Evolutionary conservation across 2,329 filamentous ascomycete species (phyloP).

Genomic region (Venturia pyrina): DNA sequence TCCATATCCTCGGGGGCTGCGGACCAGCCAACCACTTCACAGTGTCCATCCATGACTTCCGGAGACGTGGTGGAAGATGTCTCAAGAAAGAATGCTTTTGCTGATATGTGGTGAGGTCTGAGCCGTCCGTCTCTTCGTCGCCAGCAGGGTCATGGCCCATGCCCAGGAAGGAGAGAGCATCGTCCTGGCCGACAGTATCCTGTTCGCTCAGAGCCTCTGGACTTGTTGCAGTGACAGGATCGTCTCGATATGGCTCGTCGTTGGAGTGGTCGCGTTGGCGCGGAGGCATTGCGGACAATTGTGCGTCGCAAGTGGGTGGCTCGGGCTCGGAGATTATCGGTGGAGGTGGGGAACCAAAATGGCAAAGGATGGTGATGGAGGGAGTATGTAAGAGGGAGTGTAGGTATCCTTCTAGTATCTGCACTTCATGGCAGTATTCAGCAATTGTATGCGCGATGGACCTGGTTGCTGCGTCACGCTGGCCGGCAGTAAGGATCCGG

Average conservation of each 20-base stretch:
- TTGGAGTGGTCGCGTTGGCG: not conserved
- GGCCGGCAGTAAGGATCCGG: not conserved
- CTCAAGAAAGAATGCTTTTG: constrained; percentile 12
- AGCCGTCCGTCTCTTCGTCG: not conserved
- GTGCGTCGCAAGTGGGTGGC: not conserved
- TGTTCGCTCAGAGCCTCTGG: constrained; percentile 8
- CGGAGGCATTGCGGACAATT: constrained; percentile 2
- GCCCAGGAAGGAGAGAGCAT: constrained; percentile 11
- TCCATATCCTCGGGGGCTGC: constrained; percentile 37
- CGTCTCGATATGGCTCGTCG: constrained; percentile 12
- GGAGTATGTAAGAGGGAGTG: not conserved
- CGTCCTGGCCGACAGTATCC: constrained; percentile 12
- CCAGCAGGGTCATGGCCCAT: constrained; percentile 8
- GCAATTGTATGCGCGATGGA: not conserved
- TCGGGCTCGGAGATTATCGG: not conserved
- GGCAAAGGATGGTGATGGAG: not conserved
- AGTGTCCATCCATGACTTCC: constrained; percentile 27
- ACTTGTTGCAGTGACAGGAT: not conserved
- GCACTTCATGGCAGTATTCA: not conserved
- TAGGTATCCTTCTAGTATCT: not conserved
- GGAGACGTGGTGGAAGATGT: constrained; percentile 44
- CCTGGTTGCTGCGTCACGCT: not conserved
- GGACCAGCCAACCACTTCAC: constrained; percentile 40
- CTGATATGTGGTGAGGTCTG: constrained; percentile 7
- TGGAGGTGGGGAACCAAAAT: not conserved